Percentiles rank a stretch among this genome's conserved stretches.
These are phyloP conservation scores for Trypanosoma congolense DNA, from an alignment of 208 protist genomes.

Conservation along the genomic window DNA sequence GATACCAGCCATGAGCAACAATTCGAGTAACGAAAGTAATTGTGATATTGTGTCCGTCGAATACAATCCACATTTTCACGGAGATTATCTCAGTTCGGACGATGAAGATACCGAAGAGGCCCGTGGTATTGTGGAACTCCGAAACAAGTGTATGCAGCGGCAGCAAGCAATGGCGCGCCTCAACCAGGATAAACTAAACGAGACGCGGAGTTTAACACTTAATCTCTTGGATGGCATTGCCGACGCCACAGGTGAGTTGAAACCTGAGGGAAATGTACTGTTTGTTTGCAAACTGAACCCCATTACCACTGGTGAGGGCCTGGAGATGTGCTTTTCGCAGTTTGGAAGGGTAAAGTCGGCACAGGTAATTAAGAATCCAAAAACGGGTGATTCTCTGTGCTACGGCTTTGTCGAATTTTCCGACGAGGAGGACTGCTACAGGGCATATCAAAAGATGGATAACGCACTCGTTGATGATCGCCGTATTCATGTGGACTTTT, in stretches of 20 bases:
- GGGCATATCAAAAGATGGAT: constrained; percentile 97
- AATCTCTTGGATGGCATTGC: constrained; percentile 96
- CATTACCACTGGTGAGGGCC: constrained; percentile 90
- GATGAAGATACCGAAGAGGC: constrained; percentile 39
- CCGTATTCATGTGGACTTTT: constrained; percentile 98
- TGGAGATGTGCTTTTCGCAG: constrained; percentile 94
- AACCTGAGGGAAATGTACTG: constrained; percentile 97
- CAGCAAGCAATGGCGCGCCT: constrained; percentile 17
- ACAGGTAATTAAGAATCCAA: constrained; percentile 70
- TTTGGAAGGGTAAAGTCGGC: constrained; percentile 92
- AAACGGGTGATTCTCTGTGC: constrained; percentile 83
- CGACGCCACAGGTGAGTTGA: constrained; percentile 82
- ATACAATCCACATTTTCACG: constrained; percentile 65
- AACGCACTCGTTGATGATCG: constrained; percentile 97
- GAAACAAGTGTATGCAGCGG: constrained; percentile 13
- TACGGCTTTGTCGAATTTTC: constrained; percentile 99
- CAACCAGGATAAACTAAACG: constrained; percentile 63
- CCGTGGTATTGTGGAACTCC: constrained; percentile 8
- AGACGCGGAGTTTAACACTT: constrained; percentile 84
- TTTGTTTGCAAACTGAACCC: constrained; percentile 99
- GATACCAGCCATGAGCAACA: neutral
- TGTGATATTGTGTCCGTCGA: constrained; percentile 22
- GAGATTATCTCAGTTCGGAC: constrained; percentile 66
- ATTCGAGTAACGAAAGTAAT: neutral
- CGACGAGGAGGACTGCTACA: constrained; percentile 77